Evolutionary conservation across 805 yeast species (phyloP).

Genomic region (Zygotorulaspora danielsina): DNA sequence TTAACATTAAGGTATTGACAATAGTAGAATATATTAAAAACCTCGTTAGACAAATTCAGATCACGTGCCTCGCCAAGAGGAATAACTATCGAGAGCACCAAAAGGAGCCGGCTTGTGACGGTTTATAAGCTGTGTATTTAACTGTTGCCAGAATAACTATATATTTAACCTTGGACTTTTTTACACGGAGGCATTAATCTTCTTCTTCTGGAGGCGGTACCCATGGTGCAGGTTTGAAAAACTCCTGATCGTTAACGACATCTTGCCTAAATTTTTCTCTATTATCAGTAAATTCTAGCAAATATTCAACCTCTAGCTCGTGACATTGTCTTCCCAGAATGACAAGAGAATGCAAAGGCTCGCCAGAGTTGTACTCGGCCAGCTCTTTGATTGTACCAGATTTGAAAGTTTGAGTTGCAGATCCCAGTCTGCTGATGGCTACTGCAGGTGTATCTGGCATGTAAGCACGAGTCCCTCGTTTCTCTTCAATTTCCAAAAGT

Average conservation of each 20-base stretch:
- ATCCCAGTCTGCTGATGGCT: constrained; percentile 86
- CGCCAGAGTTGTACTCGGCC: constrained; percentile 84
- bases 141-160: too few species aligned
- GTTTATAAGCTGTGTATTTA: too few species aligned
- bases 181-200: too few species aligned
- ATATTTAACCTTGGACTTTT: too few species aligned
- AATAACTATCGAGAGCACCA: too few species aligned
- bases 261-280: constrained; percentile 43
- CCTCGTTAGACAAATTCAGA: too few species aligned
- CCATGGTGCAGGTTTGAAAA: constrained; percentile 67
- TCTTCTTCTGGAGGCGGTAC: constrained; percentile 47
- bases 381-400: constrained; percentile 80
- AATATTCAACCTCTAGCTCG: constrained; percentile 83
- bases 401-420: constrained; percentile 75
- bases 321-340: constrained; percentile 92
- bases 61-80: too few species aligned
- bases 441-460: constrained; percentile 87
- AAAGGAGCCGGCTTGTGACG: too few species aligned
- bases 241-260: constrained; percentile 56
- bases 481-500: constrained; percentile 80
- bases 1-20: too few species aligned
- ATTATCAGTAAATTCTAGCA: constrained; percentile 70
- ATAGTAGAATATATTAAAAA: too few species aligned
- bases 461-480: constrained; percentile 71
- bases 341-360: constrained; percentile 87